phyloP scores from a whole-genome alignment of 331 rosid species.

The Erythrophleum ivorense region DNA sequence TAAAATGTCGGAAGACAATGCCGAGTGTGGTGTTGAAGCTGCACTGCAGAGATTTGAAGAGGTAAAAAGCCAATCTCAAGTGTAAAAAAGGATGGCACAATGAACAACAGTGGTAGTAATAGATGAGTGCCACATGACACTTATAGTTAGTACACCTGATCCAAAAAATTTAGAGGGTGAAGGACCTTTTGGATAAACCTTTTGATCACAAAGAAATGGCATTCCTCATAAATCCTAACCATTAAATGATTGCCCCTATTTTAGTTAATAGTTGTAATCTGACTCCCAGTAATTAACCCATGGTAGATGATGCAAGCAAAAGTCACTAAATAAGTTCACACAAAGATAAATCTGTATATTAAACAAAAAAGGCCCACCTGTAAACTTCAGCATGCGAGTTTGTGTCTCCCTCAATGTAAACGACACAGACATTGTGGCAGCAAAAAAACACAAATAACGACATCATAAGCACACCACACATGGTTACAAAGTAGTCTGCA shows the following conservation, averaged over 20 bases:
- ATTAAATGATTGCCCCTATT: conserved; percentile 11
- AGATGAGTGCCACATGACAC: conserved; percentile 32
- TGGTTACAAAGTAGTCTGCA: conserved; percentile 92
- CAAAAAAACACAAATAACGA: conserved; percentile 92
- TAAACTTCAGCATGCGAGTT: conserved; percentile 96
- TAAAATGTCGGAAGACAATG: conserved; percentile 95
- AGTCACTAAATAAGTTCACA: neutral
- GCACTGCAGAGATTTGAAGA: conserved; percentile 71
- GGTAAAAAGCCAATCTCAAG: conserved; percentile 37
- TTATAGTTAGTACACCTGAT: conserved; percentile 9
- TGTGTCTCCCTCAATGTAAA: conserved; percentile 96
- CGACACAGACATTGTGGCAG: conserved; percentile 96
- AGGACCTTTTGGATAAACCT: neutral
- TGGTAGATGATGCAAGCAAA: neutral
- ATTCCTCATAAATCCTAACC: conserved; percentile 16
- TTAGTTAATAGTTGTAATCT: neutral
- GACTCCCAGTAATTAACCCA: conserved; percentile 20
- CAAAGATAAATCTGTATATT: conserved; percentile 14
- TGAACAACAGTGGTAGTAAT: conserved; percentile 20
- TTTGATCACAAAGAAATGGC: too few species aligned
- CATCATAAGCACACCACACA: conserved; percentile 98
- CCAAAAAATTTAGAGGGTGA: neutral
- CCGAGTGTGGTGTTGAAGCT: conserved; percentile 98
- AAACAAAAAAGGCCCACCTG: conserved; percentile 60
- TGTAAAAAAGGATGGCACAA: conserved; percentile 34